phyloP scores from a whole-genome alignment of 129 eudicot genomes.

The Escallonia rubra region DNA sequence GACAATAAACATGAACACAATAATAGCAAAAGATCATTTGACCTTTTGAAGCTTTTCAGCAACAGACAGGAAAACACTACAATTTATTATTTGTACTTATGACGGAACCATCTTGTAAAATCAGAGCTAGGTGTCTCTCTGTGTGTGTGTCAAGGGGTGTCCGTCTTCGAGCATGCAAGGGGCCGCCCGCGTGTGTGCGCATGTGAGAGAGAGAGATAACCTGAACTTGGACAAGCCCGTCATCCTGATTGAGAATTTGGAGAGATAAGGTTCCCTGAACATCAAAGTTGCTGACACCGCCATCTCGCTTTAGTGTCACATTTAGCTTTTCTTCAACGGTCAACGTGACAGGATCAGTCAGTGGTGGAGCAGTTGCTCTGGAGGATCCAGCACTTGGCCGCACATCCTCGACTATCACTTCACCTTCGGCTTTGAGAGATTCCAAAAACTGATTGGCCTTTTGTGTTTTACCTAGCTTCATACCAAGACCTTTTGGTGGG shows the following conservation, averaged over 20 bases:
- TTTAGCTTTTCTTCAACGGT: constrained; percentile 87
- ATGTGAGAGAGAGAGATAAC: constrained; percentile 29
- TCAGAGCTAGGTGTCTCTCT: no score
- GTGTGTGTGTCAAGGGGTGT: no score
- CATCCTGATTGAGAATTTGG: constrained; percentile 84
- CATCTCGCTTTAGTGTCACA: constrained; percentile 81
- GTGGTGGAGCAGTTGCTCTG: constrained; percentile 69
- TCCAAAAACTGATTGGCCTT: constrained; percentile 83
- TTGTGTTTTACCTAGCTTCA: constrained; percentile 88
- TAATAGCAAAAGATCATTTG: background rate
- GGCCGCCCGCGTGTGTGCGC: no score
- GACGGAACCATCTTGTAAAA: background rate
- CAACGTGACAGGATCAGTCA: constrained; percentile 85
- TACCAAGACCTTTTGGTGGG: constrained; percentile 85
- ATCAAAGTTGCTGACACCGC: constrained; percentile 87
- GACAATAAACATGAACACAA: background rate
- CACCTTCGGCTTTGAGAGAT: constrained; percentile 97
- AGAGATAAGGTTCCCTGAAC: constrained; percentile 91
- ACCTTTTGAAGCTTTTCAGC: background rate
- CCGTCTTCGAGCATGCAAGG: no score
- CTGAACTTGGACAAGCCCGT: constrained; percentile 96
- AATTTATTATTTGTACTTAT: background rate
- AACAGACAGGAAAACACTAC: background rate
- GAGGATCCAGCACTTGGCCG: constrained; percentile 59
- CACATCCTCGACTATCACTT: constrained; percentile 85